Evolutionary conservation across 2,329 filamentous ascomycete genomes (phyloP).

Genomic region (Celoporthe dispersa): DNA sequence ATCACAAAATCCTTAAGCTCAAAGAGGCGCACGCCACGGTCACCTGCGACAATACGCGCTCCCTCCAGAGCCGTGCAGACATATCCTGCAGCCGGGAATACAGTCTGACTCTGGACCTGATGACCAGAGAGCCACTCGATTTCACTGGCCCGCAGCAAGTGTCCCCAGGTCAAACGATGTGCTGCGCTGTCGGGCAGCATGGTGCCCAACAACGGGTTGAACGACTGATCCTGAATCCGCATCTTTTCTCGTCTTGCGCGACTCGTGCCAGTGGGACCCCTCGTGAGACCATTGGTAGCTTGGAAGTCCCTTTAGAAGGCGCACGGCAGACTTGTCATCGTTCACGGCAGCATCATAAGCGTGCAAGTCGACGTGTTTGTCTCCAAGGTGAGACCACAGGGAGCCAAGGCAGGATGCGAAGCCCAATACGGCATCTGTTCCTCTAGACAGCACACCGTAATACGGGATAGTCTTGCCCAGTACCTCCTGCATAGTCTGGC

Average conservation of each 20-base stretch:
- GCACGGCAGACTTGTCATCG: constrained; percentile 11
- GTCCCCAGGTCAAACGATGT: constrained; percentile 33
- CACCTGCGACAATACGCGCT: neutral
- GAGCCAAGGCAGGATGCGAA: constrained; percentile 31
- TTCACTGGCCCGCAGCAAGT: constrained; percentile 34
- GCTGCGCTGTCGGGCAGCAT: neutral
- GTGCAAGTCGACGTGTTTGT: constrained; percentile 14
- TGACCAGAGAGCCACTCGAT: constrained; percentile 47
- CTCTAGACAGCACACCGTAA: constrained; percentile 32
- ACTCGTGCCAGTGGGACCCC: constrained; percentile 22
- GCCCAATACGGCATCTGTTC: constrained; percentile 29
- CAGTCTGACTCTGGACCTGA: constrained; percentile 36
- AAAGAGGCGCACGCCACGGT: constrained; percentile 5
- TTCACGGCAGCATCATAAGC: constrained; percentile 6
- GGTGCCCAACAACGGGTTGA: constrained; percentile 22
- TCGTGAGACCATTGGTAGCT: constrained; percentile 25
- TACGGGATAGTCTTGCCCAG: constrained; percentile 33
- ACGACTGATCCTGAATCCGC: neutral
- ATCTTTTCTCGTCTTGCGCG: constrained; percentile 20
- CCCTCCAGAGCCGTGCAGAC: constrained; percentile 33
- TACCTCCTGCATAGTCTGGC: constrained; percentile 36
- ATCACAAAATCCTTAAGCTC: constrained; percentile 24
- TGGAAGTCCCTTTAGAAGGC: constrained; percentile 19
- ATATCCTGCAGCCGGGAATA: constrained; percentile 43
- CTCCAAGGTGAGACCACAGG: constrained; percentile 25